A percentile compares a stretch with the other conserved stretches of the same genome.
Conservation (phyloP, 352 stramenopile genomes). For the Phytophthora rubi region DNA sequence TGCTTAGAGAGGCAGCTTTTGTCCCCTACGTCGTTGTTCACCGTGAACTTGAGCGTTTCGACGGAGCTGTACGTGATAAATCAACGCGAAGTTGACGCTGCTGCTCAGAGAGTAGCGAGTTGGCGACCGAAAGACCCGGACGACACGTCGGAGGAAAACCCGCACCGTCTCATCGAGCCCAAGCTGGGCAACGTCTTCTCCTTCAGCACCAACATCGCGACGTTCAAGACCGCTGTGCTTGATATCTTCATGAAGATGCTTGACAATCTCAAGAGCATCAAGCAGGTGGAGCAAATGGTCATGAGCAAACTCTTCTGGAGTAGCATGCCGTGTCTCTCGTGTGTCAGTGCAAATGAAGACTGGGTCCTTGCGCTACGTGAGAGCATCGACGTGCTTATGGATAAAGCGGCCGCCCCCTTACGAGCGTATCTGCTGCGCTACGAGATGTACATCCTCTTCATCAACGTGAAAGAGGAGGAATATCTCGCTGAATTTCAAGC, state of each 20-base stretch:
- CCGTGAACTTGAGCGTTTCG: constrained; percentile 73
- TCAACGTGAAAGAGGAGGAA: constrained; percentile 92
- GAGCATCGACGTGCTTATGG: constrained; percentile 63
- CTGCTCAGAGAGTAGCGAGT: constrained; percentile 48
- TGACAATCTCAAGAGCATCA: constrained; percentile 85
- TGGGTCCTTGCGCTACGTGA: constrained; percentile 79
- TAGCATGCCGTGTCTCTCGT: constrained; percentile 88
- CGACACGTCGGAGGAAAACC: constrained; percentile 67
- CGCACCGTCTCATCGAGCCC: constrained; percentile 51
- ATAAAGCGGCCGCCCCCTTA: constrained; percentile 64
- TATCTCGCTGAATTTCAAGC: constrained; percentile 78
- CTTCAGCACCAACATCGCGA: constrained; percentile 70
- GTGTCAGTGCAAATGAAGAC: constrained; percentile 83
- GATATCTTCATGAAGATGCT: constrained; percentile 85
- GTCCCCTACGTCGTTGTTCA: constrained; percentile 70
- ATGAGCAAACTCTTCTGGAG: constrained; percentile 97
- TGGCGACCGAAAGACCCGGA: constrained; percentile 79
- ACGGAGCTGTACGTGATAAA: constrained; percentile 81
- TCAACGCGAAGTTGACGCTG: constrained; percentile 68
- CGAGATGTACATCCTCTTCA: constrained; percentile 85
- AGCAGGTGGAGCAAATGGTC: constrained; percentile 90
- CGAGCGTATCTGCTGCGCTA: constrained; percentile 85
- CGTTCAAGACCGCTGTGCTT: constrained; percentile 63
- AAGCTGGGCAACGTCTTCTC: constrained; percentile 61
- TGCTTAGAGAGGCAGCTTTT: constrained; percentile 74